Evolutionary conservation across 768 basidiomycete species (phyloP), one percentile per base, ranked within the genome.

Genomic region (Phaeotremella fagi): DNA sequence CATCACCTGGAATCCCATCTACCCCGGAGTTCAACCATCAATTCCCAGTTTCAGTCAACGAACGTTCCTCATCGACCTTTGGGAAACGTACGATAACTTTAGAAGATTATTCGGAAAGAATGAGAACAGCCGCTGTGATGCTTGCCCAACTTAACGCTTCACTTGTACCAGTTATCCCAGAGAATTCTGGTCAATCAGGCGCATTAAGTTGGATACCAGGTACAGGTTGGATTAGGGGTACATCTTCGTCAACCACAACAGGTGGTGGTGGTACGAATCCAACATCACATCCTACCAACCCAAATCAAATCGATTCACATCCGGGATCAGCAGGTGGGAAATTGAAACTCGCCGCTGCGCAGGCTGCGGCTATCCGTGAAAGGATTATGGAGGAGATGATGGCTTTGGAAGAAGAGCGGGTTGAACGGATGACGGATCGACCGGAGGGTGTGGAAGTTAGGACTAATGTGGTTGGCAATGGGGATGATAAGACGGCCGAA

Each of bases 341-440:
- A 47, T 77, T 99, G 22, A 85, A 88, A 57, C 79, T 71, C 1
- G 69, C 66, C 6, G 69, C 83, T 16, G 78, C 83, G 2, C 90
- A 97, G 72, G 94, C 92, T 3, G 80, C 87, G 0, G 86, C 87
- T 1, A 99, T 99, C 61, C 82, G 90, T 15, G 87, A 90, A 61
- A 81, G 91, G 20, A 99, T 99, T 57, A 99, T 99, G 95, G 83
- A 87, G 63, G 95, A 99, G 79, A 99, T 99, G 95, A 79, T 97
- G 58, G 80, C 90, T 22, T 78, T 99, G 24, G 95, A 99, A 75
- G 92, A 98, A 71, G 90, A 98, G 72, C 82, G 95, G 23, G 92
- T 99, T 85, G 83, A 87, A 55, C 82, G 91, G 18, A 97, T 94
- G 92, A 74, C 74, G 15, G 74, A 76, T 33, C 47, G 69, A 33